Evolutionary conservation across 176 grass and related monocot species (phyloP), one percentile per base, ranked within the genome.

Genomic region (sorghum (Sorghum bicolor)): DNA sequence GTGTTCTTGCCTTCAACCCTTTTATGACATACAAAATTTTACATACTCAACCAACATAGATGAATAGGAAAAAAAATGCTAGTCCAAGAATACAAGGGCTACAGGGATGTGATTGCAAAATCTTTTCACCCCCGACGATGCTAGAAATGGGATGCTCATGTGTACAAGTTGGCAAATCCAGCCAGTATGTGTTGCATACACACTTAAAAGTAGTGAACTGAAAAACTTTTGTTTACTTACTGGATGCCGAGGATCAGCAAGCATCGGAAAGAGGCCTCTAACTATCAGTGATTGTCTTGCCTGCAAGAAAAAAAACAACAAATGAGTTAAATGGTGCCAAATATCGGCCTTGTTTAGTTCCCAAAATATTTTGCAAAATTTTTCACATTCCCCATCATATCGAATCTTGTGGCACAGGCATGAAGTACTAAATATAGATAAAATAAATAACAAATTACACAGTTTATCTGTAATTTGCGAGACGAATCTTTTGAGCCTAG

Each of bases 281-380:
- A 99, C 97, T 85, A 99, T 89, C 48, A 99, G 97, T 0, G 97
- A 99, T 52, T 99, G 97, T 60, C 97, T 94, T 81, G 97, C 97
- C 97, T 99, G 89, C 77, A 93, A 53, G 10, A 55, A 39, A 76
- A 39, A 76, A 69, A 72, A 61, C 62, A 86, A 70, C 3, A 69
- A 86, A 76, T 74, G 60, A 81, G 76, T 58, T 70, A 80, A 15
- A 80, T 19, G 6, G n/a, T 22, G 61, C 19, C 4, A 67, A 80
- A 41, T 33, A 25, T 72, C 29, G 68, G 30, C n/a, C n/a, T n/a
- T n/a, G n/a, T n/a, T n/a, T n/a, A n/a, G n/a, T n/a, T n/a, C n/a
- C n/a, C n/a, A n/a, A n/a, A n/a, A n/a, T n/a, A n/a, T n/a, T n/a
- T n/a, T n/a, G n/a, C n/a, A n/a, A n/a, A n/a, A n/a, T n/a, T n/a